Evolutionary conservation across 148 eudicot species (phyloP), one percentile per base, ranked within the genome.

Genomic region (Chenopodium suecicum): DNA sequence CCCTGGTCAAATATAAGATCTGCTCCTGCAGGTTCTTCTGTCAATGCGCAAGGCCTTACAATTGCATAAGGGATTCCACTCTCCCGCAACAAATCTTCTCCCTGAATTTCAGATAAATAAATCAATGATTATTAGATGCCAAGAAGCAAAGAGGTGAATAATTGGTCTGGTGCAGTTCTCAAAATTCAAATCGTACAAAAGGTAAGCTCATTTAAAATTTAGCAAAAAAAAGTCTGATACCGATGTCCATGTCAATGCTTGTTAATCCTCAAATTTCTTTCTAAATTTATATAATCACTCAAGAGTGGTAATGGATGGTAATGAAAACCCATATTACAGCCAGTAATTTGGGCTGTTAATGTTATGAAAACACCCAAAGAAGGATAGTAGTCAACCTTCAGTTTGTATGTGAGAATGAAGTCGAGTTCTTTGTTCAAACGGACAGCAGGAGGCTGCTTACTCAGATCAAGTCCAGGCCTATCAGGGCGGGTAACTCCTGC

Each of bases 11-110:
- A 97, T 76, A 94, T 90, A 69, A 97, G 97, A 90, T 97, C 93
- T 67, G 99, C 98, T 85, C 99, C 98, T n/a, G 98, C 95, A 76
- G 95, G 99, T 81, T 96, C 99, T 90, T 96, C 99, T 0, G 99
- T 96, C 81, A 96, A 85, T 52, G 99, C 99, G 81, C 98, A 97
- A 71, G 99, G 98, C 82, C 99, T 87, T 23, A 94, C 90, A 83
- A 97, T 89, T 63, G 99, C 84, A 79, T 89, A 97, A 72, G 99
- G 97, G n/a, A 97, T 88, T 72, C 98, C 98, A 83, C 98, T 94
- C 64, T 94, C 99, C 50, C 98, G 86, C 77, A 97, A 81, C 82
- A 90, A 62, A 89, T 97, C 99, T 86, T 97, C 99, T 83, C 99
- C 99, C 99, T 94, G 71, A 52, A 14, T 13, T 29, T 29, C 62